phyloP scores from a whole-genome alignment of 2,329 filamentous ascomycete species.

The Aspergillus eucalypticola region DNA sequence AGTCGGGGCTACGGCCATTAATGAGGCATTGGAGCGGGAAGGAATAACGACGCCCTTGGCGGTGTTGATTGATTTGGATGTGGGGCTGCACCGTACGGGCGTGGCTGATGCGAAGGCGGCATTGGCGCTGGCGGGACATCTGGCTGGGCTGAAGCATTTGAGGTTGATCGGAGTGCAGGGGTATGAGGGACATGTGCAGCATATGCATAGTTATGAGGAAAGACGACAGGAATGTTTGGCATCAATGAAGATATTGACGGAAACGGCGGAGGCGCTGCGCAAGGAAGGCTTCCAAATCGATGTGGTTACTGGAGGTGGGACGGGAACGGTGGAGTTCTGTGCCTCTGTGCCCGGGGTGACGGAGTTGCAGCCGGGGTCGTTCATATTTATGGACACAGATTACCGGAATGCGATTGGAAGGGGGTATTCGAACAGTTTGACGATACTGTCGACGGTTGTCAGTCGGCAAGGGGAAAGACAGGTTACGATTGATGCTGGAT shows the following conservation, averaged over 20 bases:
- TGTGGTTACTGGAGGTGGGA: conserved; percentile 56
- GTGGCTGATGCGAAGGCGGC: conserved; percentile 47
- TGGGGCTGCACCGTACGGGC: conserved; percentile 54
- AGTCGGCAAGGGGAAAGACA: conserved; percentile 48
- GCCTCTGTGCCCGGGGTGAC: conserved; percentile 53
- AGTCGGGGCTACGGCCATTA: conserved; percentile 48
- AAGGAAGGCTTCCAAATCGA: conserved; percentile 47
- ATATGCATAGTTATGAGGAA: conserved; percentile 49
- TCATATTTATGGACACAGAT: conserved; percentile 61
- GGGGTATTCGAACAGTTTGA: conserved; percentile 52
- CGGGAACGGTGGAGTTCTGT: conserved; percentile 57
- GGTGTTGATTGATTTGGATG: conserved; percentile 53
- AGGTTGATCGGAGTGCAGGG: conserved; percentile 54
- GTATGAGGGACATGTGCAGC: conserved; percentile 57
- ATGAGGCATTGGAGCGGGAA: conserved; percentile 42
- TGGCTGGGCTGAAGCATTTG: conserved; percentile 42
- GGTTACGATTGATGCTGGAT: conserved; percentile 53
- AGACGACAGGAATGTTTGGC: conserved; percentile 47
- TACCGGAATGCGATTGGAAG: conserved; percentile 55
- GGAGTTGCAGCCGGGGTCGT: conserved; percentile 57
- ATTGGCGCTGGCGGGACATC: conserved; percentile 41
- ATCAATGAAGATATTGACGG: conserved; percentile 49
- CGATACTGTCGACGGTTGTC: conserved; percentile 52
- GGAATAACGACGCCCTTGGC: conserved; percentile 42
- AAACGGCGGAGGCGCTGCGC: conserved; percentile 47